Conservation (phyloP, 345 rosid species). For the Camelina laxa region DNA sequence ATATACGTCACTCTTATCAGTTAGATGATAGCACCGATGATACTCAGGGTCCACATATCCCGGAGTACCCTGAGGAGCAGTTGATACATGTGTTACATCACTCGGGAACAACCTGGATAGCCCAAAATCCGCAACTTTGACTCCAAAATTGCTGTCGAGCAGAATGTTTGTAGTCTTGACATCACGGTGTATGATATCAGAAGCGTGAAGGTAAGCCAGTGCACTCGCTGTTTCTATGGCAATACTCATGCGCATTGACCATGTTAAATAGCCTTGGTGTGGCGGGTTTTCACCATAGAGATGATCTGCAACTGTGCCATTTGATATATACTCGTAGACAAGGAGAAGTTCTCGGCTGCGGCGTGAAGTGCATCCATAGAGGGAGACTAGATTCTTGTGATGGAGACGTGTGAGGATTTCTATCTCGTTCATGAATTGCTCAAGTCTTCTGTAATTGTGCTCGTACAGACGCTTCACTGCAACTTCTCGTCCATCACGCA, state of each 20-base stretch:
- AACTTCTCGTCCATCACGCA: slow-evolving; percentile 70
- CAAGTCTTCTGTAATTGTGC: slow-evolving; percentile 52
- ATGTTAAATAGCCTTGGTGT: slow-evolving; percentile 45
- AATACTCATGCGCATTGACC: slow-evolving; percentile 62
- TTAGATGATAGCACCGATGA: slow-evolving; percentile 65
- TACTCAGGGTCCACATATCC: slow-evolving; percentile 78
- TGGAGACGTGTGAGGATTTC: slow-evolving; percentile 62
- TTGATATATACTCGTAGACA: slow-evolving; percentile 66
- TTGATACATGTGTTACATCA: slow-evolving; percentile 68
- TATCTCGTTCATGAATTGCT: slow-evolving; percentile 68
- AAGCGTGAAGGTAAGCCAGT: slow-evolving; percentile 68
- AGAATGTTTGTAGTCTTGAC: slow-evolving; percentile 75
- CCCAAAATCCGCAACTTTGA: slow-evolving; percentile 77
- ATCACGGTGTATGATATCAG: slow-evolving; percentile 63
- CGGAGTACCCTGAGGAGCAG: slow-evolving; percentile 78
- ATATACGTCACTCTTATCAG: slow-evolving; percentile 69
- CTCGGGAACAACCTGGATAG: slow-evolving; percentile 59
- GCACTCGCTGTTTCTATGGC: slow-evolving; percentile 71
- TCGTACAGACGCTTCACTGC: slow-evolving; percentile 73
- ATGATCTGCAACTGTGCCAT: slow-evolving; percentile 75
- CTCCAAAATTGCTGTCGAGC: slow-evolving; percentile 56
- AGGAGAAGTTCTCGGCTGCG: slow-evolving; percentile 64
- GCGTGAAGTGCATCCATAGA: slow-evolving; percentile 67
- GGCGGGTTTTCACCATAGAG: slow-evolving; percentile 52
- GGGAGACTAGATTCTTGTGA: slow-evolving; percentile 70